Evolutionary conservation across 2,329 filamentous ascomycete species (phyloP).

Genomic region (Hypoxylon sp.): DNA sequence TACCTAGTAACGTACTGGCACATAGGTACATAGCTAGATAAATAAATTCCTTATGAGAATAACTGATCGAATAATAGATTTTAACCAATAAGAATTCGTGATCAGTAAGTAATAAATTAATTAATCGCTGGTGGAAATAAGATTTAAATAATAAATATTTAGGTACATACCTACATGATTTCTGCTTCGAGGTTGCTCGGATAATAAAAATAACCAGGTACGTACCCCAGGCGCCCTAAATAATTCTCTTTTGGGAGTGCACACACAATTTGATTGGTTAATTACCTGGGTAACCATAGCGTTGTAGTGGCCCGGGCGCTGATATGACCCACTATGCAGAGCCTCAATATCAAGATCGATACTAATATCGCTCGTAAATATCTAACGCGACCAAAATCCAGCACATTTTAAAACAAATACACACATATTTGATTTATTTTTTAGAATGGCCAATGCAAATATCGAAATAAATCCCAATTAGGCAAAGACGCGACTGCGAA

Average conservation of each 20-base stretch:
- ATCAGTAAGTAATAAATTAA: neutral
- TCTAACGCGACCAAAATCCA: neutral
- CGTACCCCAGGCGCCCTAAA: neutral
- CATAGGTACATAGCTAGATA: neutral
- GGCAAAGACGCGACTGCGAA: neutral
- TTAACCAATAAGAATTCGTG: neutral
- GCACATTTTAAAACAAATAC: neutral
- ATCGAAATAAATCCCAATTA: neutral
- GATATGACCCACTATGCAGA: slow-evolving; percentile 25
- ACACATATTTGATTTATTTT: neutral
- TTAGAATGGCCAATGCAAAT: neutral
- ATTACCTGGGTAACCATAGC: neutral
- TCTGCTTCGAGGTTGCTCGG: neutral
- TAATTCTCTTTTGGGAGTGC: slow-evolving; percentile 33
- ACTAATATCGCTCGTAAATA: neutral
- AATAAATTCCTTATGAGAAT: neutral
- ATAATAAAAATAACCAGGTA: slow-evolving; percentile 7
- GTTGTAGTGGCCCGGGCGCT: neutral
- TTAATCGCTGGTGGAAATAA: neutral
- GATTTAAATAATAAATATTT: neutral
- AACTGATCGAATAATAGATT: neutral
- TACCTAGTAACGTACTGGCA: neutral
- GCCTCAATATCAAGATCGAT: slow-evolving; percentile 30
- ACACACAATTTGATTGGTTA: slow-evolving; percentile 24
- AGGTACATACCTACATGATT: neutral